Conservation (phyloP, 2,329 filamentous ascomycete species). For the Calonectria pteridis region DNA sequence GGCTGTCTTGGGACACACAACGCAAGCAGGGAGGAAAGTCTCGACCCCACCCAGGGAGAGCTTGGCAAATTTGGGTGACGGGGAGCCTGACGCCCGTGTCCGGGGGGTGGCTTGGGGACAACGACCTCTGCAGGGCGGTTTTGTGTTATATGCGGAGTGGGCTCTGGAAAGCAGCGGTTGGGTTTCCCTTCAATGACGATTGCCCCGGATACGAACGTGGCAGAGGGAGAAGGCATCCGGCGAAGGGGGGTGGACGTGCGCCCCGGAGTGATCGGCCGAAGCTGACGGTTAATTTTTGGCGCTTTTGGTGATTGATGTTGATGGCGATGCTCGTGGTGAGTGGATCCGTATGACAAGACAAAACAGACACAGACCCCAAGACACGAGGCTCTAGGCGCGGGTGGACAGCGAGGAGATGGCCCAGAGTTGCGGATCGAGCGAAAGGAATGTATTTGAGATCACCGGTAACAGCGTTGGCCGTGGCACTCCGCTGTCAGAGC, state of each 20-base stretch:
- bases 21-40: slow-evolving; percentile 8
- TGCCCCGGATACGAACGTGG: slow-evolving; percentile 20
- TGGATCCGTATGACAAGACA: slow-evolving; percentile 23
- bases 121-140: neutral
- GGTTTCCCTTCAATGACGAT: slow-evolving; percentile 9
- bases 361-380: slow-evolving; percentile 21
- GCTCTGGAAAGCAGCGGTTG: neutral
- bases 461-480: slow-evolving; percentile 1
- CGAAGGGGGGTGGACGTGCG: neutral
- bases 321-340: slow-evolving; percentile 24
- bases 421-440: neutral
- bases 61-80: slow-evolving; percentile 30
- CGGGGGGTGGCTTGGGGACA: neutral
- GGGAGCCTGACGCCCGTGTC: slow-evolving; percentile 24
- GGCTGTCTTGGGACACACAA: slow-evolving; percentile 1
- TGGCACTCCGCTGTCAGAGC: neutral
- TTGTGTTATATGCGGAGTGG: slow-evolving; percentile 4
- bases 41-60: slow-evolving; percentile 23
- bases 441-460: slow-evolving; percentile 31
- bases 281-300: neutral
- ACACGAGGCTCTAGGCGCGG: neutral
- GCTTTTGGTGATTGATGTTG: slow-evolving; percentile 11
- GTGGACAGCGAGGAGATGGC: neutral
- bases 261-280: neutral
- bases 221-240: neutral